Conservation (phyloP, 352 stramenopile genomes). For the Globisporangium paroecandrum region DNA sequence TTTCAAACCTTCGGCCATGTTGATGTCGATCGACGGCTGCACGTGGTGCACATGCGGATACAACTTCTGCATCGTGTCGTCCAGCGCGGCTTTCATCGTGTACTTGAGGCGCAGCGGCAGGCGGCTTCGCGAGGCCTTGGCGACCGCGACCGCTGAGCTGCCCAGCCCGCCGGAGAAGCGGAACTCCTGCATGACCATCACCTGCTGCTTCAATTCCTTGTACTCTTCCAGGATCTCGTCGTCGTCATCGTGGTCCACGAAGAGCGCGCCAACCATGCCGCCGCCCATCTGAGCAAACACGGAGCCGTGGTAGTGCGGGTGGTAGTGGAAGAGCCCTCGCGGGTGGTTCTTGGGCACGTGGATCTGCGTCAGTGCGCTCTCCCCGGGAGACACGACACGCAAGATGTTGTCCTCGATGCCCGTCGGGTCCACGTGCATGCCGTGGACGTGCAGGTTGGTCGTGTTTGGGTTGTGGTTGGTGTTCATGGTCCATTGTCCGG, state of each 20-base stretch:
- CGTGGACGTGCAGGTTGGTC: conserved; percentile 81
- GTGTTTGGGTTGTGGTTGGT: conserved; percentile 70
- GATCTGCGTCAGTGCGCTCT: conserved; percentile 45
- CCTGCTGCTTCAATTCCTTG: conserved; percentile 39
- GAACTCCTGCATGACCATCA: conserved; percentile 62
- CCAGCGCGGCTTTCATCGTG: conserved; percentile 37
- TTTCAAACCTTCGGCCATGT: conserved; percentile 21
- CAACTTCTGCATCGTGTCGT: conserved; percentile 31
- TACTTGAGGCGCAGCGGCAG: conserved; percentile 46
- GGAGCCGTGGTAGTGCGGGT: conserved; percentile 77
- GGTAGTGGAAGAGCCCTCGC: conserved; percentile 78
- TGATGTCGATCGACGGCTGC: conserved; percentile 25
- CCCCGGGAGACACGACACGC: conserved; percentile 46
- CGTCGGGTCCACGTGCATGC: conserved; percentile 79
- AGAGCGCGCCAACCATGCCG: conserved; percentile 61
- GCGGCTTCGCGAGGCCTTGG: conserved; percentile 45
- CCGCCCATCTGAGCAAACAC: conserved; percentile 75
- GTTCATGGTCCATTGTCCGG: conserved; percentile 41
- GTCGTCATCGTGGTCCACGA: conserved; percentile 57
- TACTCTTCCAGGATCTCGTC: conserved; percentile 37
- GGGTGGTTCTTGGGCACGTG: conserved; percentile 62
- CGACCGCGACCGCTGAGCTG: conserved; percentile 42
- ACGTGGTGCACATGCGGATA: conserved; percentile 44
- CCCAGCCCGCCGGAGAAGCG: conserved; percentile 55
- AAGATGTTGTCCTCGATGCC: conserved; percentile 79